Conservation (phyloP, 768 basidiomycete genomes). For the Zangia roseola region DNA sequence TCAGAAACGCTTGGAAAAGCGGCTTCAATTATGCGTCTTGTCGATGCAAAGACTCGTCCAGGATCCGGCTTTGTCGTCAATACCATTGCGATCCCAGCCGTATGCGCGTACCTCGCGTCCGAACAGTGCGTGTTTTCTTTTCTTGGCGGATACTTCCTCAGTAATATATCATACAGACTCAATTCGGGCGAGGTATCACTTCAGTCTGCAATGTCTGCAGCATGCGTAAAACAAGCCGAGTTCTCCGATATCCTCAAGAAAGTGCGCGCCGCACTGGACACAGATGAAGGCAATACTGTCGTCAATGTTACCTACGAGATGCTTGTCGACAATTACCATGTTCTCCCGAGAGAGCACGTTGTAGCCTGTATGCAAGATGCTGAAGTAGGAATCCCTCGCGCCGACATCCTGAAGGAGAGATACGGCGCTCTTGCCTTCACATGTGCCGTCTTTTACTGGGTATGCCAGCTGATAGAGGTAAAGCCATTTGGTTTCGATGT, state of each 20-base stretch:
- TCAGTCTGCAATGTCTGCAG: slow-evolving; percentile 22
- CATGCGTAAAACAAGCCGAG: slow-evolving; percentile 21
- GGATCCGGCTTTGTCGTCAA: slow-evolving; percentile 29
- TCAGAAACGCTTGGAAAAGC: slow-evolving; percentile 25
- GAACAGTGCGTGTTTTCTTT: slow-evolving; percentile 24
- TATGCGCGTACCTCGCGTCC: slow-evolving; percentile 34
- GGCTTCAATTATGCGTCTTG: slow-evolving; percentile 21
- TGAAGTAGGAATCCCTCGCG: slow-evolving; percentile 25
- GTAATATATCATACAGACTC: slow-evolving; percentile 10
- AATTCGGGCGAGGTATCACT: slow-evolving; percentile 31
- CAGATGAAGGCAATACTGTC: background rate
- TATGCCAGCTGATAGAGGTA: slow-evolving; percentile 41
- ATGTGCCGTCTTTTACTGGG: slow-evolving; percentile 48
- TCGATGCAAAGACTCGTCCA: slow-evolving; percentile 22
- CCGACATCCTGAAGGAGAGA: slow-evolving; percentile 16
- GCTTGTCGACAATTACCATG: slow-evolving; percentile 31
- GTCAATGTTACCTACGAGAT: slow-evolving; percentile 25
- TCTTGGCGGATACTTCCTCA: background rate
- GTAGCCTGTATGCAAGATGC: slow-evolving; percentile 35
- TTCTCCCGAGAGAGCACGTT: slow-evolving; percentile 14
- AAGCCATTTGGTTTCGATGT: background rate
- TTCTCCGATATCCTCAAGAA: slow-evolving; percentile 25
- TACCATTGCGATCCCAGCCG: slow-evolving; percentile 22
- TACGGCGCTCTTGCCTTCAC: slow-evolving; percentile 26
- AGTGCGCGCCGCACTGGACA: slow-evolving; percentile 18